phyloP scores from a whole-genome alignment of 441 rosid genomes.

The Pelargonium myrrhifolium region DNA sequence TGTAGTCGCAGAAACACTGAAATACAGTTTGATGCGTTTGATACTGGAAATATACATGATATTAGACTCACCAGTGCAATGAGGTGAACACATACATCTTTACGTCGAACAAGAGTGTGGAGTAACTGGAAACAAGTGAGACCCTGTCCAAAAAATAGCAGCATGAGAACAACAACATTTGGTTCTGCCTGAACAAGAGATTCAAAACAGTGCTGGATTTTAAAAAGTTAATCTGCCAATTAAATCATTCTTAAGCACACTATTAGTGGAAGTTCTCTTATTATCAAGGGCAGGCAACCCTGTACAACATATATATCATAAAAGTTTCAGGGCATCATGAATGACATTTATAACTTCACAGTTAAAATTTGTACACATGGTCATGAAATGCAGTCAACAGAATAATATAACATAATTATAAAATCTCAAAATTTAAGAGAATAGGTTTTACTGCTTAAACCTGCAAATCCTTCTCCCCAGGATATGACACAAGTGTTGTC shows the following conservation, averaged over 20 bases:
- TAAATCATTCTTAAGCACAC: neutral
- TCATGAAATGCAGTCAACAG: no score
- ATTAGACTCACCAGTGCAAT: slow-evolving; percentile 62
- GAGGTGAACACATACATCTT: slow-evolving; percentile 70
- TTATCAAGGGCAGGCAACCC: neutral
- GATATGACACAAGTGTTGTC: slow-evolving; percentile 74
- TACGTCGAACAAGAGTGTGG: slow-evolving; percentile 73
- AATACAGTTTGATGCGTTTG: neutral
- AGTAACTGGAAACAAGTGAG: slow-evolving; percentile 76
- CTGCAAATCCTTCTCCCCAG: slow-evolving; percentile 97
- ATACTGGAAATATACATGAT: neutral
- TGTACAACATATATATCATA: neutral
- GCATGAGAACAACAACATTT: slow-evolving; percentile 5
- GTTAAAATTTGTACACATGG: no score
- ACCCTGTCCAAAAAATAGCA: slow-evolving; percentile 35
- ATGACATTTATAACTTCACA: neutral
- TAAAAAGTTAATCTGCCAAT: neutral
- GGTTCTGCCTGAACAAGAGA: slow-evolving; percentile 10
- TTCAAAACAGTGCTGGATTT: slow-evolving; percentile 3
- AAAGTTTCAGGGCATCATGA: neutral
- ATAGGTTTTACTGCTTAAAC: slow-evolving; percentile 29
- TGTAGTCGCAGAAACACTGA: neutral
- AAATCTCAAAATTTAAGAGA: slow-evolving; percentile 13
- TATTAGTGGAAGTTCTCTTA: neutral
- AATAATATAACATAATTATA: no score